Evolutionary conservation across 495 filamentous ascomycete genomes (phyloP), one percentile per base, ranked within the genome.

Genomic region (Glonium stellatum): DNA sequence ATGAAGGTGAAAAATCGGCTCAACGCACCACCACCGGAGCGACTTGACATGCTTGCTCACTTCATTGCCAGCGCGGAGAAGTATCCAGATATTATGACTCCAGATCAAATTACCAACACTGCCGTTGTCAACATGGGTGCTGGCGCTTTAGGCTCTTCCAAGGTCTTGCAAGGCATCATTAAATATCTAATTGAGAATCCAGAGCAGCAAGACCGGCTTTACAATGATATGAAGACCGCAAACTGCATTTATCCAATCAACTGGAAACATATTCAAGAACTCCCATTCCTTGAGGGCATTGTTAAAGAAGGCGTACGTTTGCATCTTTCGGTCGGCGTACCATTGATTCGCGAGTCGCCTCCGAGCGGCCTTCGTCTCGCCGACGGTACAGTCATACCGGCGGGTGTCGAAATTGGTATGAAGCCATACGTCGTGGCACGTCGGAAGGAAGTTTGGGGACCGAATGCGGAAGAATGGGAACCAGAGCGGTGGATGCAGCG

Each of bases 401-500:
- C 62, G 1, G 58, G 62, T 8, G 61, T 57, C n/a, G 56, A 56
- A 6, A 53, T 65, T 13, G 62, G 62, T 2, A 61, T 65, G 35
- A 65, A 61, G 21, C 58, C 58, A 15, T 60, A 53, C 49, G 54
- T 65, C 1, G 15, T 61, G 19, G 6, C 22, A 4, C 57, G 55
- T 19, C 19, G 55, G n/a, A 23, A 13, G 4, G 21, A 41, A 10
- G 47, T 61, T 12, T 60, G 22, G 46, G 62, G 62, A 13, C 21
- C 42, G 31, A 12, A 42, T 18, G 13, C 49, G 10, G 57, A 64
- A 9, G 50, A 49, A 4, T 64, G 53, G n/a, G 35, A 37, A 4
- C 62, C 62, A 22, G 58, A 65, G 53, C 22, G 62, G 27, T 65
- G 62, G 62, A 9, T 65, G n/a, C 18, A 49, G 54, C 15, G 46